A percentile compares a stretch with the other conserved stretches of the same genome.
Evolutionary conservation across 306 rosid genomes (phyloP).

Genomic region (Lathyrus sativus): DNA sequence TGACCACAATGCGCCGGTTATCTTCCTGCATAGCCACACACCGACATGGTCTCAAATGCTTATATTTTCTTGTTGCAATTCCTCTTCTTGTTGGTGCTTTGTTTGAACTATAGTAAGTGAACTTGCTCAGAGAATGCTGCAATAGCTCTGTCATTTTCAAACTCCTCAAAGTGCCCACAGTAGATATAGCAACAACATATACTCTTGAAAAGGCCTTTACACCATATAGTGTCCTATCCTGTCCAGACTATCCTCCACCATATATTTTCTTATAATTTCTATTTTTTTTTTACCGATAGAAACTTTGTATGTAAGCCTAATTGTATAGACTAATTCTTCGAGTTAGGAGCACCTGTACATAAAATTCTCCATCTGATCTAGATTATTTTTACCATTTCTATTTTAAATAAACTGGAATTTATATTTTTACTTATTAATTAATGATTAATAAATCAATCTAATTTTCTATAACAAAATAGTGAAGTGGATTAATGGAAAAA

Average conservation of each 20-base stretch:
- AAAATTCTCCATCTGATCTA: too few species aligned
- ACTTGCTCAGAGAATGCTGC: conserved; percentile 41
- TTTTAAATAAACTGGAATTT: too few species aligned
- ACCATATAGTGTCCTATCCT: conserved; percentile 28
- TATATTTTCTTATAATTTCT: conserved; percentile 1
- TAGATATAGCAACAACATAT: neutral
- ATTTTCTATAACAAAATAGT: neutral
- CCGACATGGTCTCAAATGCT: conserved; percentile 35
- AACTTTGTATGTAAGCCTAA: too few species aligned
- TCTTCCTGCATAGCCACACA: conserved; percentile 63
- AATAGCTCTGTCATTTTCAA: conserved; percentile 58
- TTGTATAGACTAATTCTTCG: too few species aligned
- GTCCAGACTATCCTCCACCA: conserved; percentile 37
- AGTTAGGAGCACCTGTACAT: too few species aligned
- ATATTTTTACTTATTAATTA: too few species aligned
- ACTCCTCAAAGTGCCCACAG: conserved; percentile 15
- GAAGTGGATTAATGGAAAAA: neutral
- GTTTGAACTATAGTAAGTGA: conserved; percentile 33
- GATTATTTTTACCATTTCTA: too few species aligned
- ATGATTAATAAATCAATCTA: neutral
- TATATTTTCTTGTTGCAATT: conserved; percentile 22
- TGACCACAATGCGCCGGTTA: conserved; percentile 42
- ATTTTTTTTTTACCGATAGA: too few species aligned
- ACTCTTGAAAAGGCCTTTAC: neutral
- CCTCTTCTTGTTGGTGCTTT: conserved; percentile 39